phyloP scores from a whole-genome alignment of 768 basidiomycete species.

The Coprinopsis cinerea region DNA sequence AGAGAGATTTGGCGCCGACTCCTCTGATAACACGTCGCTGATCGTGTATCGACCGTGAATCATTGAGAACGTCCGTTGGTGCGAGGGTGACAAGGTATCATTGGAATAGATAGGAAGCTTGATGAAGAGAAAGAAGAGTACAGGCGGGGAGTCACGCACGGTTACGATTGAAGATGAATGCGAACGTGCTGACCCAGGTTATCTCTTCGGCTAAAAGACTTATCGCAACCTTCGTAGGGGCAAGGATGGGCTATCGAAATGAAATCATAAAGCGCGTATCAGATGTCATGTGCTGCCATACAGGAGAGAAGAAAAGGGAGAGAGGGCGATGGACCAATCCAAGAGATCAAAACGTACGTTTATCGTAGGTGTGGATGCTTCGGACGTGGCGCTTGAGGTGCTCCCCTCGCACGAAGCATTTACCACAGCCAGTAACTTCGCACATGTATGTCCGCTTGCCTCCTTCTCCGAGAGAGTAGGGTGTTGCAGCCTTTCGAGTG shows the following conservation, averaged over 20 bases:
- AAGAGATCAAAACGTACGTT: conserved; percentile 48
- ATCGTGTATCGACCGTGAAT: too few relatives aligned
- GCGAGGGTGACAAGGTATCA: too few relatives aligned
- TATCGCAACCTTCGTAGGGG: conserved; percentile 57
- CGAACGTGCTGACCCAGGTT: conserved; percentile 73
- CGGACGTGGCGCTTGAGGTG: conserved; percentile 79
- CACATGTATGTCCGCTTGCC: conserved; percentile 56
- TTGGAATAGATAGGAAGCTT: background rate
- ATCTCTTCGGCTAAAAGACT: conserved; percentile 68
- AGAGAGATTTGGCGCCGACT: too few relatives aligned
- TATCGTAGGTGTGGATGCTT: conserved; percentile 79
- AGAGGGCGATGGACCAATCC: background rate
- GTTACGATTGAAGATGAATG: conserved; percentile 39
- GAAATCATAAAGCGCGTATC: conserved; percentile 2
- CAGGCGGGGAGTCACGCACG: background rate
- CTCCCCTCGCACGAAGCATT: conserved; percentile 74
- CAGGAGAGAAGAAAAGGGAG: background rate
- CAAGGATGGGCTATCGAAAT: conserved; percentile 46
- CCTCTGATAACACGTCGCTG: too few relatives aligned
- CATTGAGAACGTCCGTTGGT: too few relatives aligned
- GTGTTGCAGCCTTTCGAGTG: conserved; percentile 9
- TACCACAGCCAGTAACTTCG: conserved; percentile 64
- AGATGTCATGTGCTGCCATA: background rate
- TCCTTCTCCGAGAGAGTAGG: conserved; percentile 15
- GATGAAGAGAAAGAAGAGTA: background rate